Percentiles rank a stretch among this genome's conserved stretches.
These are phyloP conservation scores for Colletotrichum navitas DNA, from an alignment of 2,329 filamentous ascomycete species.

Conservation along the genomic window DNA sequence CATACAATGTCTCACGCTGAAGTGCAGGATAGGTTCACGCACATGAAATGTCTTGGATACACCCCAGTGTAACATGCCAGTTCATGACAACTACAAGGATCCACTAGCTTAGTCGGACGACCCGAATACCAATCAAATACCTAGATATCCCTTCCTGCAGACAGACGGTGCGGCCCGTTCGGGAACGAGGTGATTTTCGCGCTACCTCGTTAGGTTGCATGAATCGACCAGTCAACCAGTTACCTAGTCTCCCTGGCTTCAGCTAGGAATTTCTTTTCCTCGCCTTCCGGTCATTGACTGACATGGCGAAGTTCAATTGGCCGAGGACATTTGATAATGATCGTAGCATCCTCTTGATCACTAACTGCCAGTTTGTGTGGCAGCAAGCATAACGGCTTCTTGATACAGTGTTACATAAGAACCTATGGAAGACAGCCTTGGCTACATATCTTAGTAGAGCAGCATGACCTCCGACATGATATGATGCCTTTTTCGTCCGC, in stretches of 20 bases:
- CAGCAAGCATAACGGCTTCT: background rate
- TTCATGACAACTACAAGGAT: background rate
- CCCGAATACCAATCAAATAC: constrained; percentile 15
- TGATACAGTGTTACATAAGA: background rate
- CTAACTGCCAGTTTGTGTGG: background rate
- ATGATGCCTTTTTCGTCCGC: background rate
- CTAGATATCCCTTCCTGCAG: background rate
- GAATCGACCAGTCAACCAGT: background rate
- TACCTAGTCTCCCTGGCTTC: background rate
- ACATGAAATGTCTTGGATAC: constrained; percentile 25
- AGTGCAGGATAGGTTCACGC: background rate
- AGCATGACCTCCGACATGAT: background rate
- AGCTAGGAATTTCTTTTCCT: background rate
- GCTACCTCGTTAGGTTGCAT: background rate
- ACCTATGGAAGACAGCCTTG: background rate
- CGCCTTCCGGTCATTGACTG: background rate
- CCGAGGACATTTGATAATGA: background rate
- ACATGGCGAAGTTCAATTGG: background rate
- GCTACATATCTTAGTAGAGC: background rate
- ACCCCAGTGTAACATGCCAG: constrained; percentile 9
- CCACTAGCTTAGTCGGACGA: background rate
- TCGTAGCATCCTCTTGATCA: background rate
- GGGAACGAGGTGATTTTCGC: constrained; percentile 1
- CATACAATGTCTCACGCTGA: constrained; percentile 11
- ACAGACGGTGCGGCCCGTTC: constrained; percentile 30